Conservation (phyloP, 2,329 filamentous ascomycete species). For the Daldinia sp. region DNA sequence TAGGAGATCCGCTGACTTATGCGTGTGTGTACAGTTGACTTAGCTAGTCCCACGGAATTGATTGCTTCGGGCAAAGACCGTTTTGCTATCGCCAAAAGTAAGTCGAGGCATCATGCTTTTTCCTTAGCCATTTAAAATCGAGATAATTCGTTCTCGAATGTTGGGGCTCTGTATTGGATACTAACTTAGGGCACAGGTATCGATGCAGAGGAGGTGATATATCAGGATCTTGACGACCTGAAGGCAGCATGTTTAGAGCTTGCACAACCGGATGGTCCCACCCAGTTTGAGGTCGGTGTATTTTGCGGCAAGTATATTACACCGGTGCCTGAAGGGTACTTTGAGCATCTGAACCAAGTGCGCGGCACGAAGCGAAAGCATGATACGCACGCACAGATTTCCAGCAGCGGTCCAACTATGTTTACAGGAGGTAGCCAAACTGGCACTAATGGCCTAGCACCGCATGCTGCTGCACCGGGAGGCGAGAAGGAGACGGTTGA, state of each 20-base stretch:
- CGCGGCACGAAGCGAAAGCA: slow-evolving; percentile 73
- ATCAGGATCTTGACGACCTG: slow-evolving; percentile 80
- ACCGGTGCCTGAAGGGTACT: slow-evolving; percentile 79
- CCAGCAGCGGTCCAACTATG: slow-evolving; percentile 37
- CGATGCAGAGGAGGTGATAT: slow-evolving; percentile 79
- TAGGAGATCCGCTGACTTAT: background rate
- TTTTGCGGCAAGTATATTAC: slow-evolving; percentile 91
- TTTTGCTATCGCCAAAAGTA: slow-evolving; percentile 56
- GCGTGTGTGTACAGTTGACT: background rate
- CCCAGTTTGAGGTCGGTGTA: slow-evolving; percentile 86
- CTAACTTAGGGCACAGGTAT: slow-evolving; percentile 41
- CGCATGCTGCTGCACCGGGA: slow-evolving; percentile 1
- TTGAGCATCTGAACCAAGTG: slow-evolving; percentile 77
- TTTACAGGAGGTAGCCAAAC: slow-evolving; percentile 18
- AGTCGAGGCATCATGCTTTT: background rate
- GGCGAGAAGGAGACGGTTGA: slow-evolving; percentile 6
- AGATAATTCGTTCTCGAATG: background rate
- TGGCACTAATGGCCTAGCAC: slow-evolving; percentile 17
- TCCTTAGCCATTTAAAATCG: background rate
- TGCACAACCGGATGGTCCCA: slow-evolving; percentile 63
- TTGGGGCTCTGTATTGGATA: background rate
- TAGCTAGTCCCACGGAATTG: slow-evolving; percentile 72
- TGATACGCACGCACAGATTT: slow-evolving; percentile 18
- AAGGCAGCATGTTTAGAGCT: slow-evolving; percentile 79
- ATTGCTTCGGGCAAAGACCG: slow-evolving; percentile 73